Evolutionary conservation across 148 eudicot genomes (phyloP), one percentile per base, ranked within the genome.

Genomic region (Euryodendron excelsum): DNA sequence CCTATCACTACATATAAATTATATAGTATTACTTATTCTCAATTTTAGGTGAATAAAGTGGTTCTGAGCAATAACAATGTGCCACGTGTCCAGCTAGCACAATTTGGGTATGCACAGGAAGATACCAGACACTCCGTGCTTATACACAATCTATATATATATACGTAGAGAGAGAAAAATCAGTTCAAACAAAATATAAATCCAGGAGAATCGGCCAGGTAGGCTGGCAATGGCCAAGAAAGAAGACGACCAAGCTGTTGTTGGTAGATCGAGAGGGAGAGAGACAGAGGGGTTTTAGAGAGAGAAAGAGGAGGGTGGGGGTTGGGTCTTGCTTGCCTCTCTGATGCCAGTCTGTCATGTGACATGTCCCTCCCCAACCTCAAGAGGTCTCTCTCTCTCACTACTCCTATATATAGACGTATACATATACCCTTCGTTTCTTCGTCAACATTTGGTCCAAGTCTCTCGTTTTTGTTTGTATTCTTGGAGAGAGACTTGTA

Each of bases 181-280:
- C n/a, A n/a, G n/a, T n/a, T n/a, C n/a, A n/a, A n/a, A n/a, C n/a
- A 39, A 39, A 50, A 31, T 63, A 63, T 55, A 56, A 55, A 34
- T 73, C 5, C 50, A 13, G 25, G 60, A 55, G 5, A 52, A 53
- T 36, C 62, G n/a, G 76, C 75, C 72, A 76, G 78, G 66, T 76
- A 41, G 71, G 80, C 62, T 62, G 33, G 41, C 74, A 65, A 39
- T 39, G 44, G 44, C 8, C 5, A 4, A 39, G 44, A 39, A 72
- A 7, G 58, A 72, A 17, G 58, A 50, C 58, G 76, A 76, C 58
- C 69, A 71, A 80, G 79, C 77, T 72, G 31, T 13, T 73, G 44
- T n/a, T n/a, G n/a, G n/a, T n/a, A n/a, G n/a, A n/a, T n/a, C n/a
- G n/a, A n/a, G n/a, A n/a, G n/a, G n/a, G n/a, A n/a, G n/a, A n/a